A percentile compares a stretch with the other conserved stretches of the same genome.
Evolutionary conservation across 1,284 basidiomycete genomes (phyloP).

Genomic region (Farysia itapuensis): DNA sequence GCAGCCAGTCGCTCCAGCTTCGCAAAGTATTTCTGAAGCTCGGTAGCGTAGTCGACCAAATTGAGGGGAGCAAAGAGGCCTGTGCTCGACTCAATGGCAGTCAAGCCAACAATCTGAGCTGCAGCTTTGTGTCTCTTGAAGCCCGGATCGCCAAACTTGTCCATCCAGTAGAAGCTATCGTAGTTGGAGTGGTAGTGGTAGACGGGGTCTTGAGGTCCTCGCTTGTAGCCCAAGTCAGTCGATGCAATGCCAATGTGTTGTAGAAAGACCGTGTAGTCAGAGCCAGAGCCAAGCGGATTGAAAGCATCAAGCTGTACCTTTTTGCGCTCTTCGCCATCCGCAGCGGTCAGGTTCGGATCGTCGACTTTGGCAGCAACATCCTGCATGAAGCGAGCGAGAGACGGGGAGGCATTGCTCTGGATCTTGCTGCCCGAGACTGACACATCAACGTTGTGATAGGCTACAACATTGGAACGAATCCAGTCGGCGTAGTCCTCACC

Average conservation of each 20-base stretch:
- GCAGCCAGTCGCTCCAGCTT: slow-evolving; percentile 23
- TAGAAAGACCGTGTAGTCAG: slow-evolving; percentile 75
- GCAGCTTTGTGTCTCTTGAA: slow-evolving; percentile 74
- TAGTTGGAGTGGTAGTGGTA: slow-evolving; percentile 70
- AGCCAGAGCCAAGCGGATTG: slow-evolving; percentile 63
- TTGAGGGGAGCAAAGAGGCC: slow-evolving; percentile 71
- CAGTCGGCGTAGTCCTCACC: slow-evolving; percentile 84
- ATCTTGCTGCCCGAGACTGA: slow-evolving; percentile 73
- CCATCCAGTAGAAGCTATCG: slow-evolving; percentile 75
- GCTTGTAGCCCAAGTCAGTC: slow-evolving; percentile 57
- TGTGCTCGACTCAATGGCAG: slow-evolving; percentile 68
- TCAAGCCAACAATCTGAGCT: slow-evolving; percentile 64
- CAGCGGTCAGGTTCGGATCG: slow-evolving; percentile 14
- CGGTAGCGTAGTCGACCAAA: slow-evolving; percentile 64
- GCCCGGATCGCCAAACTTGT: slow-evolving; percentile 73
- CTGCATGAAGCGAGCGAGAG: slow-evolving; percentile 74
- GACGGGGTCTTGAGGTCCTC: slow-evolving; percentile 39
- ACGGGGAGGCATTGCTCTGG: slow-evolving; percentile 68
- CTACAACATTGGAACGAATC: slow-evolving; percentile 75
- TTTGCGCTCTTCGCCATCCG: slow-evolving; percentile 2
- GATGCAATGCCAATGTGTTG: slow-evolving; percentile 62
- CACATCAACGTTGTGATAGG: slow-evolving; percentile 80
- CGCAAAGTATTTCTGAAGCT: slow-evolving; percentile 35
- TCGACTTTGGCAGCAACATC: slow-evolving; percentile 69
- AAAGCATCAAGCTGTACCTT: slow-evolving; percentile 19